Percentiles rank a stretch among this genome's conserved stretches.
These are phyloP conservation scores for Crithidia mellificae DNA, from an alignment of 208 protist genomes.

Conservation along the genomic window DNA sequence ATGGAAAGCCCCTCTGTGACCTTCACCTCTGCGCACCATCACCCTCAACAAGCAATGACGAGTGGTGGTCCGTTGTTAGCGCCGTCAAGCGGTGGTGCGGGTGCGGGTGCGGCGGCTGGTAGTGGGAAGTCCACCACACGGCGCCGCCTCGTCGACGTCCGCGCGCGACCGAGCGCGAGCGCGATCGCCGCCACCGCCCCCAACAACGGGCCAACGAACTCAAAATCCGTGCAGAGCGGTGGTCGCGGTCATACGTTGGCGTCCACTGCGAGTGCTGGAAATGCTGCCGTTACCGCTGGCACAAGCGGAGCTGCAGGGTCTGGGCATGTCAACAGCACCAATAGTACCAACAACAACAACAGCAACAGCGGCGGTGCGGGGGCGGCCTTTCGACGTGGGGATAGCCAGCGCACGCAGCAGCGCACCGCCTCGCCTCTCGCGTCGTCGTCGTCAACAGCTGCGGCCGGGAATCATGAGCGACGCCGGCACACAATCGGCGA, in stretches of 20 bases:
- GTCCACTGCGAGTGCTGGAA: too few species aligned
- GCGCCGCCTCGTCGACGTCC: slow-evolving; percentile 12
- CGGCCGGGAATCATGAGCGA: not conserved
- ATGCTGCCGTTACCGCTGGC: too few species aligned
- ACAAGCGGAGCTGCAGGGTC: too few species aligned
- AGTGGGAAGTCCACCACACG: not conserved
- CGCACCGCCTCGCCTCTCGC: slow-evolving; percentile 4
- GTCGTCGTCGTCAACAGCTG: not conserved
- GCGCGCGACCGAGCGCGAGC: not conserved
- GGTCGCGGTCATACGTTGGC: too few species aligned
- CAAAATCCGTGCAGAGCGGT: too few species aligned
- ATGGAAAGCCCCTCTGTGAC: not conserved
- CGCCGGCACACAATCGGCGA: slow-evolving; percentile 24
- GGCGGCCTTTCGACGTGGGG: not conserved
- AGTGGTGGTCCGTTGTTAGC: not conserved
- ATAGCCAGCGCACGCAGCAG: not conserved
- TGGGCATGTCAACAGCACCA: too few species aligned
- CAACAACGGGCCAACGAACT: too few species aligned
- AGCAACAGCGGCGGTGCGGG: not conserved
- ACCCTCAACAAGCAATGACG: not conserved
- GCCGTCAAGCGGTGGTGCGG: not conserved
- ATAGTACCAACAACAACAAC: too few species aligned
- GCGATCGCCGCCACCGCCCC: too few species aligned
- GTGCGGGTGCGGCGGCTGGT: not conserved
- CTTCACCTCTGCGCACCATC: not conserved